These are phyloP conservation scores for Penstemon newberryi DNA, from an alignment of 257 asterid species.

Conservation along the genomic window DNA sequence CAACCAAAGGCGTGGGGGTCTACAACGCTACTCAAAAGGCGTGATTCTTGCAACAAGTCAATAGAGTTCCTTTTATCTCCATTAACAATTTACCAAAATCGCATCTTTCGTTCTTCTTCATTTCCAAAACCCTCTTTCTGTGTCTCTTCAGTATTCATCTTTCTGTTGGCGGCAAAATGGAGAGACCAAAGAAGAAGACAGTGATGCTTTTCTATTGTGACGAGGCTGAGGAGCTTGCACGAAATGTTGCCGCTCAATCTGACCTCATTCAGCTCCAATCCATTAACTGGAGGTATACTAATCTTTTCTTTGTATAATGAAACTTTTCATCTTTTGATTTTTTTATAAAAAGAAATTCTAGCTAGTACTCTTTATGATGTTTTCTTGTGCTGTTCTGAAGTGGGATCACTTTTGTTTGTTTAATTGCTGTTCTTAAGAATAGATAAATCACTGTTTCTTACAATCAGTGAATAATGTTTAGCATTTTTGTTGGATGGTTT, in stretches of 20 bases:
- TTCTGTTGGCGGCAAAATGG: constrained; percentile 19
- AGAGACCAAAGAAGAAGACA: constrained; percentile 43
- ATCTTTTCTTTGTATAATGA: not conserved
- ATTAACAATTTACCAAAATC: no score
- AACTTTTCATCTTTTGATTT: constrained; percentile 15
- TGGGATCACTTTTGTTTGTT: not conserved
- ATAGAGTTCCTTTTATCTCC: no score
- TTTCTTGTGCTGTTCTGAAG: not conserved
- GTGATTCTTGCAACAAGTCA: no score
- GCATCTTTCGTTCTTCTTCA: no score
- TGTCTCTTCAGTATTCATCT: no score
- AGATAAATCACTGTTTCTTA: no score
- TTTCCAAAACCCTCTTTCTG: no score
- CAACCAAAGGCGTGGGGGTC: no score
- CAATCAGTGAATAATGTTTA: no score
- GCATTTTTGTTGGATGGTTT: no score
- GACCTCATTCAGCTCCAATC: constrained; percentile 52
- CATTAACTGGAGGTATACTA: constrained; percentile 59
- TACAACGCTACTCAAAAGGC: no score
- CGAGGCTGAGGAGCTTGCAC: constrained; percentile 56
- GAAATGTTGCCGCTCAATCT: constrained; percentile 54
- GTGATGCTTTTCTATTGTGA: constrained; percentile 60
- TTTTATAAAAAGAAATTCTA: not conserved
- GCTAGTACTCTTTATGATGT: no score
- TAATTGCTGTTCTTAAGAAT: not conserved